A percentile compares a stretch with the other conserved stretches of the same genome.
phyloP scores from a whole-genome alignment of 345 rosid genomes.

The Gossypium herbaceum region DNA sequence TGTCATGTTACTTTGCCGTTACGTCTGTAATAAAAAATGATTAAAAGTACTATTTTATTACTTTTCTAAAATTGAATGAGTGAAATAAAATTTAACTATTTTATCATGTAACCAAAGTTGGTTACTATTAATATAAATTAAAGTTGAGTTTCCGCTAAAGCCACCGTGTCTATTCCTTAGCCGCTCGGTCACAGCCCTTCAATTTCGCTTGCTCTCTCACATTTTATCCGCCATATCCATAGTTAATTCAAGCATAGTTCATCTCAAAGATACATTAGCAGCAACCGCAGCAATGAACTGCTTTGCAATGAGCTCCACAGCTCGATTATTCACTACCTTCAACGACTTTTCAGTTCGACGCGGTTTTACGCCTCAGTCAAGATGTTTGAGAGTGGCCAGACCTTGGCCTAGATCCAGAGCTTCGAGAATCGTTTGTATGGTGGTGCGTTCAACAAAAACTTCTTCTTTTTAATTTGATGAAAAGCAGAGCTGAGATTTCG shows the following conservation, averaged over 20 bases:
- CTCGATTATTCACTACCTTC: slow-evolving; percentile 34
- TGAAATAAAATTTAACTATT: accelerated
- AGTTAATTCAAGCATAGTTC: slow-evolving; percentile 4
- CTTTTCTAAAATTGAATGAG: accelerated
- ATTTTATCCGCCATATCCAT: neutral
- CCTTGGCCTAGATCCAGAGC: slow-evolving; percentile 29
- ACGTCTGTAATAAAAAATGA: too few species aligned
- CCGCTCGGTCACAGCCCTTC: slow-evolving; percentile 6
- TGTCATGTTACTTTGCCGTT: too few species aligned
- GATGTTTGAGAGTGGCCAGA: slow-evolving; percentile 22
- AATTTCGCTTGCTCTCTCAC: neutral
- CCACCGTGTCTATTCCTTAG: slow-evolving; percentile 8
- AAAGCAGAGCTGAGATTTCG: neutral
- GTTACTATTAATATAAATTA: too few species aligned
- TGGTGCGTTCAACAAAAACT: slow-evolving; percentile 43
- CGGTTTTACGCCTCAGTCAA: slow-evolving; percentile 22
- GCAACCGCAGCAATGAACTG: slow-evolving; percentile 31
- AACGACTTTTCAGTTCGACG: slow-evolving; percentile 17
- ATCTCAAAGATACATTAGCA: neutral
- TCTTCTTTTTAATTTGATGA: neutral
- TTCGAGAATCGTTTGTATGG: slow-evolving; percentile 76
- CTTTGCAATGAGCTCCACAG: slow-evolving; percentile 40
- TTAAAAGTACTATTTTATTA: too few species aligned
- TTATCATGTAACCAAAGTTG: accelerated
- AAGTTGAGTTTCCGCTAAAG: neutral